phyloP scores from a whole-genome alignment of 2,329 filamentous ascomycete genomes.

The Cladophialophora chaetospira region DNA sequence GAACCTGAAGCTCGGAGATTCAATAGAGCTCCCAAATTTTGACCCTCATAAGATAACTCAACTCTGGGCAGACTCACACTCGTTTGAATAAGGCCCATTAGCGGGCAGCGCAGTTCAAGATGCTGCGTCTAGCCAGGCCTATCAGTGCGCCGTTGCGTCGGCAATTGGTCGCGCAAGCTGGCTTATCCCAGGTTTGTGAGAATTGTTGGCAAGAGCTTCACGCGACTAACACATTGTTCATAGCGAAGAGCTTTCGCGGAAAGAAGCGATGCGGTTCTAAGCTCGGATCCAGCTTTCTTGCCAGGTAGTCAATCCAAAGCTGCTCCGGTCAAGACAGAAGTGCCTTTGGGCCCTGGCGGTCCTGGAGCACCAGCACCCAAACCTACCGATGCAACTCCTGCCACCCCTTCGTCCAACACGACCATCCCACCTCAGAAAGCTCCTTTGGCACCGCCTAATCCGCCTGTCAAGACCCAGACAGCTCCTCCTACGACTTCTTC shows the following conservation, averaged over 20 bases:
- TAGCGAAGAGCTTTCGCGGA: slow-evolving; percentile 32
- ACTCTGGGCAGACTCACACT: slow-evolving; percentile 7
- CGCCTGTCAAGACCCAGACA: slow-evolving; percentile 38
- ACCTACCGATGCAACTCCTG: slow-evolving; percentile 32
- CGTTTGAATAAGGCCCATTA: slow-evolving; percentile 13
- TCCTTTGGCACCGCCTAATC: slow-evolving; percentile 48
- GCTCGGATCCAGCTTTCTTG: slow-evolving; percentile 31
- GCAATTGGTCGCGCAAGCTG: slow-evolving; percentile 29
- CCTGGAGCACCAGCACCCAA: slow-evolving; percentile 29
- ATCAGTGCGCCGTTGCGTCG: slow-evolving; percentile 25
- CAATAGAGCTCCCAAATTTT: slow-evolving; percentile 12
- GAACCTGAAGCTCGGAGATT: slow-evolving; percentile 10
- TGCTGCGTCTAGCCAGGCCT: slow-evolving; percentile 33
- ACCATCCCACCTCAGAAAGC: slow-evolving; percentile 53
- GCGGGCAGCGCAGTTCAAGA: slow-evolving; percentile 27
- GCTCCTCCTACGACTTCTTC: slow-evolving; percentile 40
- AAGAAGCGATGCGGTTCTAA: slow-evolving; percentile 28
- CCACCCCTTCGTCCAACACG: slow-evolving; percentile 45
- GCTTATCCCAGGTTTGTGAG: slow-evolving; percentile 24
- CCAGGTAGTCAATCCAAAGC: slow-evolving; percentile 19
- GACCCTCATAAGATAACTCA: no score
- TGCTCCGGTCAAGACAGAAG: slow-evolving; percentile 26
- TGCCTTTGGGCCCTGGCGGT: slow-evolving; percentile 28
- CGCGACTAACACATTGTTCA: slow-evolving; percentile 17
- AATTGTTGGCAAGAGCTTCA: slow-evolving; percentile 15